These are phyloP conservation scores for Cryphonectria nitschkei DNA, from an alignment of 2,329 filamentous ascomycete species.

Conservation along the genomic window DNA sequence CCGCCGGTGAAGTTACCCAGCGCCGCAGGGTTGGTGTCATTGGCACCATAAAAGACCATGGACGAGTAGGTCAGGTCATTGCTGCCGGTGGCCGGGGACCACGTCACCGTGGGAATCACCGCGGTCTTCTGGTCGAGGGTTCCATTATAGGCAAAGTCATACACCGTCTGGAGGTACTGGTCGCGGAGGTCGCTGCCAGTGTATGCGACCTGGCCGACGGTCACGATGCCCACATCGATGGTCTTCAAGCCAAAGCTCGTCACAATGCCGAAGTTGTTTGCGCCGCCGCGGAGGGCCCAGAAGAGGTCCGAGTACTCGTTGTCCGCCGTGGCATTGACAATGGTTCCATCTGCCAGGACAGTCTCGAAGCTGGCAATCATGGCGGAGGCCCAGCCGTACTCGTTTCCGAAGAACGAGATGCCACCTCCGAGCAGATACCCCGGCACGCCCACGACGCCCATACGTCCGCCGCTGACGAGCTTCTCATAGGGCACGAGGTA, in stretches of 20 bases:
- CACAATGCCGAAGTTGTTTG: constrained; percentile 39
- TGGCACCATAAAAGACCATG: constrained; percentile 12
- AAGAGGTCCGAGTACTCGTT: constrained; percentile 37
- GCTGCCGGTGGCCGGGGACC: background rate
- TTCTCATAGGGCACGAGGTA: constrained; percentile 33
- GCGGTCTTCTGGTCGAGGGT: constrained; percentile 21
- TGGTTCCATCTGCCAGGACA: constrained; percentile 35
- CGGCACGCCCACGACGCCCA: constrained; percentile 37
- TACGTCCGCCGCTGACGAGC: constrained; percentile 35
- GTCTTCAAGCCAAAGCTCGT: constrained; percentile 37
- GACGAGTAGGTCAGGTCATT: constrained; percentile 2
- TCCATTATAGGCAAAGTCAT: constrained; percentile 21
- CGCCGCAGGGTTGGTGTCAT: constrained; percentile 8
- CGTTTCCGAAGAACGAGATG: constrained; percentile 40
- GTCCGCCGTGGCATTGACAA: constrained; percentile 34
- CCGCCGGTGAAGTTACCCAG: constrained; percentile 13
- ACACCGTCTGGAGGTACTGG: constrained; percentile 19
- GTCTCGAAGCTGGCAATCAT: constrained; percentile 10
- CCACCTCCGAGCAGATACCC: constrained; percentile 40
- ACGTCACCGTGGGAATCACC: constrained; percentile 5
- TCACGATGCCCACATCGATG: constrained; percentile 6
- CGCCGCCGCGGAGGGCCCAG: constrained; percentile 35
- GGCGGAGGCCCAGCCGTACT: constrained; percentile 30
- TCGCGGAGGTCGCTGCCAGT: constrained; percentile 8
- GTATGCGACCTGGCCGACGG: constrained; percentile 15